phyloP scores from a whole-genome alignment of 257 asterid genomes.

The Nemophila menziesii region DNA sequence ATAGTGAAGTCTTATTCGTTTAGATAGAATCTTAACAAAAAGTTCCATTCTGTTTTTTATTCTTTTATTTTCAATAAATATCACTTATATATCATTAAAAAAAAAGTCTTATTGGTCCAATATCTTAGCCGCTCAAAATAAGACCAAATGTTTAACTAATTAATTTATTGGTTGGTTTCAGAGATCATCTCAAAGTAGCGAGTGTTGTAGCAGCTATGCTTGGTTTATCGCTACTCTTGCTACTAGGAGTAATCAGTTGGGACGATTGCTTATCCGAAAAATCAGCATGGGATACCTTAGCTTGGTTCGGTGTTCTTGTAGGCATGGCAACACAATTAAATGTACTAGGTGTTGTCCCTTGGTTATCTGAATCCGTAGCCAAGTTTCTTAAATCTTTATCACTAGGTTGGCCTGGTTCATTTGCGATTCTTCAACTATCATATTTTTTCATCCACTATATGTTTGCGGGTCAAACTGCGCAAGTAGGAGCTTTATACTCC shows the following conservation, averaged over 20 bases:
- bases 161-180: slow-evolving; percentile 8
- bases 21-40: too few relatives aligned
- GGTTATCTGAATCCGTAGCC: slow-evolving; percentile 51
- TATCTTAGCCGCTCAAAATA: too few relatives aligned
- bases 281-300: slow-evolving; percentile 73
- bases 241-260: slow-evolving; percentile 53
- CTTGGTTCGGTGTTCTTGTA: slow-evolving; percentile 65
- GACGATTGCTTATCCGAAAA: slow-evolving; percentile 69
- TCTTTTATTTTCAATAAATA: too few relatives aligned
- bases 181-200: slow-evolving; percentile 40
- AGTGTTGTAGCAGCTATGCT: slow-evolving; percentile 67
- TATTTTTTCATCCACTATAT: slow-evolving; percentile 77
- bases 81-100: too few relatives aligned
- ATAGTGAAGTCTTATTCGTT: too few relatives aligned
- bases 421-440: slow-evolving; percentile 47
- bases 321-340: slow-evolving; percentile 68
- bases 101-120: too few relatives aligned
- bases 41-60: too few relatives aligned
- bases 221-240: slow-evolving; percentile 48
- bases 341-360: slow-evolving; percentile 44
- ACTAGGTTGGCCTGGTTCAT: slow-evolving; percentile 35
- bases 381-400: slow-evolving; percentile 35
- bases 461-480: slow-evolving; percentile 91
- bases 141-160: neutral
- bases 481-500: slow-evolving; percentile 77